These are phyloP conservation scores for Diaporthe batatas DNA, from an alignment of 2,329 filamentous ascomycete species.

Conservation along the genomic window DNA sequence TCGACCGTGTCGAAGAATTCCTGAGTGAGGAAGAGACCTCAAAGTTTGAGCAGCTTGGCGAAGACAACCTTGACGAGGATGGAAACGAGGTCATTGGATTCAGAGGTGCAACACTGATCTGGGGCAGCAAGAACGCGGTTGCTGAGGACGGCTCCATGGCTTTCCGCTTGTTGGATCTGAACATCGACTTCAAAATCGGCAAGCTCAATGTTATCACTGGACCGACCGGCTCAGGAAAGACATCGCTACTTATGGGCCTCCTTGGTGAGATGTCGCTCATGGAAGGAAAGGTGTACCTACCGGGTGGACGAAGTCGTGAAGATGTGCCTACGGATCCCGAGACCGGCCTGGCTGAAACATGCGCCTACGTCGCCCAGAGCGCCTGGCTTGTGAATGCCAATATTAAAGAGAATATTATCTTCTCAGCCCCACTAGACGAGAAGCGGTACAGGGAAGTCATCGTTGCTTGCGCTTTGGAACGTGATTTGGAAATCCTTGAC, in stretches of 20 bases:
- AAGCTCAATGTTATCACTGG: constrained; percentile 94
- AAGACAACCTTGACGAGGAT: constrained; percentile 76
- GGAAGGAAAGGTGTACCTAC: constrained; percentile 84
- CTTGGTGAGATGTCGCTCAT: constrained; percentile 95
- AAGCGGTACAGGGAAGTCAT: constrained; percentile 89
- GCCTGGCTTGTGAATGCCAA: constrained; percentile 97
- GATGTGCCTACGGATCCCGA: constrained; percentile 85
- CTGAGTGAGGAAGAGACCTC: constrained; percentile 94
- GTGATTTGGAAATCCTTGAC: constrained; percentile 92
- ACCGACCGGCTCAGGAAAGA: constrained; percentile 95
- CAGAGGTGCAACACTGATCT: constrained; percentile 86
- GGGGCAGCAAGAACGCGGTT: constrained; percentile 79
- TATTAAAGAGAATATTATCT: constrained; percentile 96
- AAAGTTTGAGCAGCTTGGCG: constrained; percentile 88
- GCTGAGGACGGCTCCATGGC: constrained; percentile 76
- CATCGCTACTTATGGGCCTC: constrained; percentile 93
- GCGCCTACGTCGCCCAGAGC: constrained; percentile 96
- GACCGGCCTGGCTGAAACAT: constrained; percentile 89
- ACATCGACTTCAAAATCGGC: constrained; percentile 86
- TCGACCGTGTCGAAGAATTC: constrained; percentile 96
- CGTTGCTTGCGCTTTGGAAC: constrained; percentile 89
- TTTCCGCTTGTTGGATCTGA: constrained; percentile 85
- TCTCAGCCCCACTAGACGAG: constrained; percentile 84
- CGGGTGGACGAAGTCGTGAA: constrained; percentile 87
- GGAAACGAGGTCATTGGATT: constrained; percentile 86